phyloP scores from a whole-genome alignment of 495 filamentous ascomycete genomes.

The Bryoglossum gracile region DNA sequence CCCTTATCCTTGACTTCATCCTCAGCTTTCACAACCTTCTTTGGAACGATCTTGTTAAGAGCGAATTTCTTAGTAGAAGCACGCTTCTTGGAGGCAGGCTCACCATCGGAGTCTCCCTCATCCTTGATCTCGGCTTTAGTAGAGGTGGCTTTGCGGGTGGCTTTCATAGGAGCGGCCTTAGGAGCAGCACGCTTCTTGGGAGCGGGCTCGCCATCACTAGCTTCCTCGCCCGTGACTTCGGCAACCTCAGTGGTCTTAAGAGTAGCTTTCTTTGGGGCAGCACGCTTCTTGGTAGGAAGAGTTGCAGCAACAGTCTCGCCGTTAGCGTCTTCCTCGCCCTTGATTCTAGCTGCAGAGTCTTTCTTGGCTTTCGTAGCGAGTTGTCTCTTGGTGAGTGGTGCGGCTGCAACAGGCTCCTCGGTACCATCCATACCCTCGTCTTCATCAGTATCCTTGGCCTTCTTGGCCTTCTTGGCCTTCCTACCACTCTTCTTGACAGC shows the following conservation, averaged over 20 bases:
- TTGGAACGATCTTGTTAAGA: too few relatives aligned
- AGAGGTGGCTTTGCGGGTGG: background rate
- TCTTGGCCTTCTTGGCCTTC: background rate
- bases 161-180: too few relatives aligned
- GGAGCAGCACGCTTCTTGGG: background rate
- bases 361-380: constrained; percentile 13
- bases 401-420: background rate
- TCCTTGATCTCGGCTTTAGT: background rate
- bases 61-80: too few relatives aligned
- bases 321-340: background rate
- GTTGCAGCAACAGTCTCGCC: background rate
- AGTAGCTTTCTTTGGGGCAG: background rate
- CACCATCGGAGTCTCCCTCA: background rate
- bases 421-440: constrained; percentile 9
- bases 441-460: constrained; percentile 18
- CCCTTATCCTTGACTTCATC: too few relatives aligned
- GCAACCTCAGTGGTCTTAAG: constrained; percentile 3
- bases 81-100: background rate
- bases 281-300: constrained; percentile 13
- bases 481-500: constrained; percentile 2
- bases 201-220: background rate
- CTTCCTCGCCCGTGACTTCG: constrained; percentile 8
- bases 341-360: too few relatives aligned
- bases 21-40: too few relatives aligned
- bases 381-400: background rate